Evolutionary conservation across 305 asterid species (phyloP), one percentile per base, ranked within the genome.

Genomic region (Fraxinus velutina): DNA sequence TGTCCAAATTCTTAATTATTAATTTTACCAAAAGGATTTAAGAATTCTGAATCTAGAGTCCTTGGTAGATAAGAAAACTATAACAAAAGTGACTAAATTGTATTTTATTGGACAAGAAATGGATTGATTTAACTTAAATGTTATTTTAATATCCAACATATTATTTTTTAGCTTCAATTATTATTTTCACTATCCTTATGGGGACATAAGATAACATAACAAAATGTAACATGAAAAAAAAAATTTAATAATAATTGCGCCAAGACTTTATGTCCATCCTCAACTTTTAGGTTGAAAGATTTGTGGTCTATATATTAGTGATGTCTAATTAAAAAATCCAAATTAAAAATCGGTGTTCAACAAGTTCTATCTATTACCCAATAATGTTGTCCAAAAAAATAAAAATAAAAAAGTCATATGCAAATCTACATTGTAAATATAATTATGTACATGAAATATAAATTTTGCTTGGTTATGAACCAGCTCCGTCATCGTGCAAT

Each of bases 401-500:
- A 37, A 37, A 6, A 37, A 6, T 6, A 36, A 36, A 4, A 34
- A 34, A 37, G 1, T 37, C 2, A 7, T 37, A 7, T 7, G 44
- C 2, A 37, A 37, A 36, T 36, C 42, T 36, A 36, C 42, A 6
- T 36, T 36, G 10, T 36, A 36, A 6, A 37, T 1, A 36, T 6
- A 36, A 36, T 1, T 36, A 36, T 6, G 1, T 6, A 0, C 8
- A 36, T 7, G 44, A 37, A 37, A 37, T 6, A 37, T 37, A 37
- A 37, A 37, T 37, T 37, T 36, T 7, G 44, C 44, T 37, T 37
- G 9, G 36, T 32, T 32, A 88, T 57, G 36, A 81, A 75, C 75
- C 89, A 7, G 85, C 92, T 0, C 32, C 64, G 1, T 86, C 91
- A 0, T 80, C 82, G 6, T 89, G 92, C 77, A 70, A 77, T 47